These are phyloP conservation scores for Themeda triandra DNA, from an alignment of 176 grass and related monocot species.

Conservation along the genomic window DNA sequence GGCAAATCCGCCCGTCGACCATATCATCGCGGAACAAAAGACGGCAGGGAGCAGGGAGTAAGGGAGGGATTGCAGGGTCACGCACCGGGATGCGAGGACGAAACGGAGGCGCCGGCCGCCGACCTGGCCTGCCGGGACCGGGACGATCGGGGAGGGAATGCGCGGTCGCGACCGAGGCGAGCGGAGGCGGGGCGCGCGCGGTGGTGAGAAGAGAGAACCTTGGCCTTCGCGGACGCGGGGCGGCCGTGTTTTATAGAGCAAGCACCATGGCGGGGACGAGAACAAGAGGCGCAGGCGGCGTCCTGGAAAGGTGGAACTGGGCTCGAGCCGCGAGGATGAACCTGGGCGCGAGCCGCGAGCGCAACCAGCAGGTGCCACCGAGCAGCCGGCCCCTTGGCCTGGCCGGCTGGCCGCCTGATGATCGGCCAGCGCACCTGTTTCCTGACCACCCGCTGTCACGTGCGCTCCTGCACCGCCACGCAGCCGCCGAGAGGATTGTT, in stretches of 20 bases:
- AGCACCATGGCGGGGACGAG: neutral
- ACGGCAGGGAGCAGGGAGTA: neutral
- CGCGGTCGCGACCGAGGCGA: neutral
- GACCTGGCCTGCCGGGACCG: no score
- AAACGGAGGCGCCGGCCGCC: neutral
- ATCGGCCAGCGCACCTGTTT: neutral
- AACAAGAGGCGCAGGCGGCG: neutral
- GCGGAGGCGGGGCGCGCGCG: neutral
- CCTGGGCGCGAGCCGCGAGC: neutral
- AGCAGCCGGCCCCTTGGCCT: no score
- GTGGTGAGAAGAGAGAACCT: neutral
- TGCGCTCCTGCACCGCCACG: neutral
- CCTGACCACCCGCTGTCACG: slow-evolving; percentile 10
- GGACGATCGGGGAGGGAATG: neutral
- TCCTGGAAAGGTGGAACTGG: neutral
- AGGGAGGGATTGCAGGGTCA: neutral
- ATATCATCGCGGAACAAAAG: neutral
- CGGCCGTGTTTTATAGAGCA: slow-evolving; percentile 20
- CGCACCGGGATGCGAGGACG: slow-evolving; percentile 14
- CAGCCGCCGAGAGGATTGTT: neutral
- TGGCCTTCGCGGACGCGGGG: neutral
- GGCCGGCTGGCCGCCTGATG: no score
- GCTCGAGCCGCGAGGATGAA: no score
- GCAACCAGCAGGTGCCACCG: no score
- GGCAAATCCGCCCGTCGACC: neutral